These are phyloP conservation scores for Tylopilus balloui DNA, from an alignment of 768 basidiomycete species.

Conservation along the genomic window DNA sequence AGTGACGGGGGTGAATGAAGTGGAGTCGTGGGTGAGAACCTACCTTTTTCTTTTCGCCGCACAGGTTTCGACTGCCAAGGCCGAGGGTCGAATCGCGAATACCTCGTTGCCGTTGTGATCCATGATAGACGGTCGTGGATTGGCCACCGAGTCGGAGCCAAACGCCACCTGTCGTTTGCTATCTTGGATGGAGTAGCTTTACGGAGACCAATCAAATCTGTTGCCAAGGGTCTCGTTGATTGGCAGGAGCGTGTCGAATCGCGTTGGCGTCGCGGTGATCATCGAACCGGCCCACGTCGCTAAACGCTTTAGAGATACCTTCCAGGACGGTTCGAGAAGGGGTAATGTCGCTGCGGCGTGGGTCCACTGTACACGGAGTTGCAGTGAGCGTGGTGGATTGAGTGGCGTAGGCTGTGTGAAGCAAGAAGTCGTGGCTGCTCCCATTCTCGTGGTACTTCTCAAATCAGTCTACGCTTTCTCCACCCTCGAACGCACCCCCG, in stretches of 20 bases:
- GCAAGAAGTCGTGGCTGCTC: conserved; percentile 1
- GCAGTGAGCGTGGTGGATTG: not conserved
- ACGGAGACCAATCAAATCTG: not conserved
- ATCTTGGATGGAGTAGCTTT: not conserved
- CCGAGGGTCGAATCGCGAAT: not conserved
- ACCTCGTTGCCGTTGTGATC: not conserved
- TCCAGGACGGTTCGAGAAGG: not conserved
- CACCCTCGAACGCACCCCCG: conserved; percentile 7
- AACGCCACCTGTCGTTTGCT: conserved; percentile 1
- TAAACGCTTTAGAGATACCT: not conserved
- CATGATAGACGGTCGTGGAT: not conserved
- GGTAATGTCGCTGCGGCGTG: not conserved
- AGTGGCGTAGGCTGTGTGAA: conserved; percentile 8
- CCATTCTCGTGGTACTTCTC: conserved; percentile 1
- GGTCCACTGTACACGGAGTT: conserved; percentile 1
- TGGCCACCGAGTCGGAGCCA: not conserved
- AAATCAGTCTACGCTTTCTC: not conserved
- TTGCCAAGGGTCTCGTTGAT: not conserved
- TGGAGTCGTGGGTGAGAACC: not conserved
- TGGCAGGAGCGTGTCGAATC: conserved; percentile 4
- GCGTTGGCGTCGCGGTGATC: not conserved
- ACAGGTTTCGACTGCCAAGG: not conserved
- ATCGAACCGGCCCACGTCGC: not conserved
- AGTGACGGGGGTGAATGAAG: too few relatives aligned
- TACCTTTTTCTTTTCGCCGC: not conserved